Evolutionary conservation across 176 grass and related monocot species (phyloP).

Genomic region (Zoysia japonica): DNA sequence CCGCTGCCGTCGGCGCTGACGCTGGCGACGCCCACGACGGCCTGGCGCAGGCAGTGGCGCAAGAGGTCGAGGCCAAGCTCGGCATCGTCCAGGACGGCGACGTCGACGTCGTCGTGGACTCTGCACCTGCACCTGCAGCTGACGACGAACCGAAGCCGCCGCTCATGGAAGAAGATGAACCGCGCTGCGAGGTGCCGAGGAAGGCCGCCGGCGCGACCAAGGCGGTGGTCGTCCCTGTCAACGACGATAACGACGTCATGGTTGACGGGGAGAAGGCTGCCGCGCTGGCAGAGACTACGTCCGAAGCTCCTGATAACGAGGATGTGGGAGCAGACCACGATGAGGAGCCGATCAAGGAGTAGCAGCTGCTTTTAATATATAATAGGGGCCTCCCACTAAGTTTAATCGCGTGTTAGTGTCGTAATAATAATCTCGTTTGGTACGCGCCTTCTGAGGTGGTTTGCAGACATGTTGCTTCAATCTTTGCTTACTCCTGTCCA

Average conservation of each 20-base stretch:
- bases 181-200: neutral
- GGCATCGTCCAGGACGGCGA: neutral
- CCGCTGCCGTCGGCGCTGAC: neutral
- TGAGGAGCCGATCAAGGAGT: too few species aligned
- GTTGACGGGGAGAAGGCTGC: neutral
- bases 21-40: neutral
- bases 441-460: too few species aligned
- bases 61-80: slow-evolving; percentile 27
- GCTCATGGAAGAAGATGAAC: slow-evolving; percentile 5
- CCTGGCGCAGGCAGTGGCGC: neutral
- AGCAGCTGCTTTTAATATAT: too few species aligned
- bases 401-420: too few species aligned
- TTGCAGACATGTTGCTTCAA: too few species aligned
- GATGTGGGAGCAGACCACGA: too few species aligned
- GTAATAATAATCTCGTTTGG: too few species aligned
- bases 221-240: slow-evolving; percentile 22
- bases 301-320: too few species aligned
- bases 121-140: neutral
- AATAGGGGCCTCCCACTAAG: too few species aligned
- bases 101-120: neutral
- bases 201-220: neutral
- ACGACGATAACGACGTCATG: neutral
- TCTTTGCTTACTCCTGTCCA: too few species aligned
- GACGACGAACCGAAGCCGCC: neutral
- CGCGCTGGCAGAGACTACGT: neutral